Evolutionary conservation across 2,329 filamentous ascomycete genomes (phyloP), one percentile per base, ranked within the genome.

Genomic region (Sclerotinia borealis): DNA sequence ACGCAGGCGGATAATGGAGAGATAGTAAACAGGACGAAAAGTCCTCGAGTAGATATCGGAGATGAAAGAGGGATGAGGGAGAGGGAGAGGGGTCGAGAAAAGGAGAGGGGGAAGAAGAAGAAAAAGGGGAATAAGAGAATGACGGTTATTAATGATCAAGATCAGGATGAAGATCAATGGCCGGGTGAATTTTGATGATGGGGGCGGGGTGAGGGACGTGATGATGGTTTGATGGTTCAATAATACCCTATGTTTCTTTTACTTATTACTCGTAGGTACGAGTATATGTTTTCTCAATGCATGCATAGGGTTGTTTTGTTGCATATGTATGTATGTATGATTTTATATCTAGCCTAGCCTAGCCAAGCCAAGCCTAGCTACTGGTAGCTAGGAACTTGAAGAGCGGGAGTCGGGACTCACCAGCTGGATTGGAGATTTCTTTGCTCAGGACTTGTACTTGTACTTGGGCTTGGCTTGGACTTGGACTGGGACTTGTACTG

Each of bases 161-260:
- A 55, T 15, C 52, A 45, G 6, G 39, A 45, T 34, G 37, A 31
- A 10, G 52, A 56, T 45, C 54, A 56, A 45, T 56, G 54, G 54
- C 54, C 54, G 17, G 54, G 54, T 8, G 54, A 56, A 45, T 56
- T 56, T 25, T 56, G n/a, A 56, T 34, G 29, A 17, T n/a, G n/a
- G n/a, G n/a, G n/a, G n/a, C n/a, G 25, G 1, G 2, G 22, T 10
- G 27, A 43, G 27, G 39, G 3, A 31, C 29, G 9, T 36, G 25
- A 34, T 34, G 29, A 49, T 56, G 52, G 34, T 34, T 19, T 11
- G 1, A 34, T 34, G 11, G 34, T 34, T 19, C 11, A 0, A 34
- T 34, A 7, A 56, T 56, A 25, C 39, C n/a, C 54, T 22, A 9
- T 22, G 13, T 34, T 19, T 34, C 5, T 6, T 25, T 29, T 22